Evolutionary conservation across 2,329 filamentous ascomycete genomes (phyloP).

Genomic region (Biscogniauxia mediterranea): DNA sequence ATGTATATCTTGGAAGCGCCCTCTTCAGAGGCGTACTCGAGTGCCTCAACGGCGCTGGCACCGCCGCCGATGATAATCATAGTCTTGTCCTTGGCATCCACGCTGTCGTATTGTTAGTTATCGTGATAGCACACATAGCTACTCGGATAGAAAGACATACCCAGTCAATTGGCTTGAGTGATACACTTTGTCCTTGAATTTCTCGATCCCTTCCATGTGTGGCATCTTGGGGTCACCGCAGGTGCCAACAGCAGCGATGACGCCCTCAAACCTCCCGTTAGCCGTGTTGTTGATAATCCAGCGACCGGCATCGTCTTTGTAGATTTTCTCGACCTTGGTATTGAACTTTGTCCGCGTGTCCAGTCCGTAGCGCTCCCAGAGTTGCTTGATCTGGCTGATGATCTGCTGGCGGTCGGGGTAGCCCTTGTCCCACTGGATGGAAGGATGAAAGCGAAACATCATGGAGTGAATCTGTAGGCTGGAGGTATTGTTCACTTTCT

Average conservation of each 20-base stretch:
- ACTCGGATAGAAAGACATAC: conserved; percentile 26
- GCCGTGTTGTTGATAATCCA: conserved; percentile 76
- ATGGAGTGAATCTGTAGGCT: conserved; percentile 80
- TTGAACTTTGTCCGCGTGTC: conserved; percentile 71
- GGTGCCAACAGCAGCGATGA: conserved; percentile 76
- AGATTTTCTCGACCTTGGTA: conserved; percentile 65
- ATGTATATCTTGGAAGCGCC: conserved; percentile 69
- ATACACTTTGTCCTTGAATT: conserved; percentile 69
- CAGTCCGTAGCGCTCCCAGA: conserved; percentile 76
- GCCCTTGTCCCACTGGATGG: conserved; percentile 69
- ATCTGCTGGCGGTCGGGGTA: conserved; percentile 79
- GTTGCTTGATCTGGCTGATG: conserved; percentile 63
- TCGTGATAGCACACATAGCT: neutral
- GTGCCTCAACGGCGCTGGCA: conserved; percentile 76
- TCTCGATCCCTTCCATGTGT: conserved; percentile 65
- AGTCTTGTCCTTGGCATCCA: conserved; percentile 70
- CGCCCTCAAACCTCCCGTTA: conserved; percentile 72
- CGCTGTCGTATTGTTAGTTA: conserved; percentile 41
- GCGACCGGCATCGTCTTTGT: conserved; percentile 63
- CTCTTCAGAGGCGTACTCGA: conserved; percentile 72
- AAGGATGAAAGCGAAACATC: conserved; percentile 87
- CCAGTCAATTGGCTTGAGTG: conserved; percentile 75
- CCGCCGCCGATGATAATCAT: conserved; percentile 76
- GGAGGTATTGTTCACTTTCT: conserved; percentile 80
- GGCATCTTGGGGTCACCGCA: conserved; percentile 78